Percentiles rank a stretch among this genome's conserved stretches.
These are phyloP conservation scores for Kodamaea anthophila DNA, from an alignment of 1,139 yeast species.

Conservation along the genomic window DNA sequence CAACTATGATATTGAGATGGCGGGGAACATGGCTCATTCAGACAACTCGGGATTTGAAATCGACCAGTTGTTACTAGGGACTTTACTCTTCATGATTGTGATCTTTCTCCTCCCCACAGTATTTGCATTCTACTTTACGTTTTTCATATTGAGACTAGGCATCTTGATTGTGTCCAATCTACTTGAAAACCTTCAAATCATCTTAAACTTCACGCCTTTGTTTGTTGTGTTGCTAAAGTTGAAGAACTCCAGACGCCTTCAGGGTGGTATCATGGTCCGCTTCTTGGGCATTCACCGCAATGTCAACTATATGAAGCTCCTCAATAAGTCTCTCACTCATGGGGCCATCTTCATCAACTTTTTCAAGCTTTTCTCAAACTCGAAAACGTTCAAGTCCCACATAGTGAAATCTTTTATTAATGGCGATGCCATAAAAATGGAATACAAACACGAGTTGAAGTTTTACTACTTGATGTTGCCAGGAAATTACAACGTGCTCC, in stretches of 20 bases:
- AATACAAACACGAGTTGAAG: constrained; percentile 27
- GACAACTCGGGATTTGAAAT: constrained; percentile 51
- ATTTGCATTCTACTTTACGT: constrained; percentile 73
- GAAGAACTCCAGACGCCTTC: constrained; percentile 79
- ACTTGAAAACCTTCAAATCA: constrained; percentile 57
- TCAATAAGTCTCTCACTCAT: constrained; percentile 36
- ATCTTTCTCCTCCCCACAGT: constrained; percentile 82
- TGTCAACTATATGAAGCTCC: constrained; percentile 24
- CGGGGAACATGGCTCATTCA: constrained; percentile 5
- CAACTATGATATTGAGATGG: constrained; percentile 40
- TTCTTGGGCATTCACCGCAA: constrained; percentile 14
- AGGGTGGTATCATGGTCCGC: constrained; percentile 72
- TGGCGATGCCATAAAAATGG: constrained; percentile 29
- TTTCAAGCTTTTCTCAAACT: constrained; percentile 23
- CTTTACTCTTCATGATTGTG: constrained; percentile 75
- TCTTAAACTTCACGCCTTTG: constrained; percentile 77
- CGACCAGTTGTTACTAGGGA: constrained; percentile 85
- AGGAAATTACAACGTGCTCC: constrained; percentile 3
- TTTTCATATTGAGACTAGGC: constrained; percentile 53
- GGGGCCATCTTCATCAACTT: constrained; percentile 34
- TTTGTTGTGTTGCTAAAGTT: constrained; percentile 73
- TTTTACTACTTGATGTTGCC: constrained; percentile 41
- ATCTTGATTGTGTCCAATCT: constrained; percentile 46
- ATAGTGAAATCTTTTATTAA: constrained; percentile 22
- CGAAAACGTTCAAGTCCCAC: constrained; percentile 26